These are phyloP conservation scores for Magnolia sinica DNA, from an alignment of 164 flowering plant species.

Conservation along the genomic window DNA sequence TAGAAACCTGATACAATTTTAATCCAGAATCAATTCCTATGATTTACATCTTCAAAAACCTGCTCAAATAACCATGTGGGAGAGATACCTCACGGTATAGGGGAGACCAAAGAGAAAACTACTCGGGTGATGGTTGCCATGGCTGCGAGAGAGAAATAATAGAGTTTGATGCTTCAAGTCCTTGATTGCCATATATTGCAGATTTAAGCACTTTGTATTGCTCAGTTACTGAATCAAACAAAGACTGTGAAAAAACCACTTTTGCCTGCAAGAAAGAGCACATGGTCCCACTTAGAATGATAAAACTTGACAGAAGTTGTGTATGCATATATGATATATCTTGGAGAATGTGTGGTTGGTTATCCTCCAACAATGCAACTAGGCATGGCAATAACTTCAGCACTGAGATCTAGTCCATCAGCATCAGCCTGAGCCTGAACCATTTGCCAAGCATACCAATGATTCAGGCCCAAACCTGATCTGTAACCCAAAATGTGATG, in stretches of 20 bases:
- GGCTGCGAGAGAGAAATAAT: conserved; percentile 71
- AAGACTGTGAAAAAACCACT: conserved; percentile 45
- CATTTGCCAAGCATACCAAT: too few relatives aligned
- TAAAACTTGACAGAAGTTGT: neutral
- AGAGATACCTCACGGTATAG: conserved; percentile 19
- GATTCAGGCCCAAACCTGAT: conserved; percentile 19
- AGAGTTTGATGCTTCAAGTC: conserved; percentile 61
- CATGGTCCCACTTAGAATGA: neutral
- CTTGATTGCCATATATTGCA: conserved; percentile 75
- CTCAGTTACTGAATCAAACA: conserved; percentile 55
- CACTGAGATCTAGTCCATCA: neutral
- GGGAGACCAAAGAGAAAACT: neutral
- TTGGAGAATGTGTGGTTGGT: neutral
- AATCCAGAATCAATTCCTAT: neutral
- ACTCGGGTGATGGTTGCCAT: conserved; percentile 37
- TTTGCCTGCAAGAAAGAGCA: conserved; percentile 52
- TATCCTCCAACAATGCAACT: neutral
- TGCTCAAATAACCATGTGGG: neutral
- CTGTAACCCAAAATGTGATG: too few relatives aligned
- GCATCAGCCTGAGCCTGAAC: conserved; percentile 8
- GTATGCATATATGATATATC: neutral
- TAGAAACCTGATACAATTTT: too few relatives aligned
- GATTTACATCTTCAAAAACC: neutral
- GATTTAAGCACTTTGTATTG: conserved; percentile 79
- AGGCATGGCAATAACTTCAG: neutral